Base-by-base conservation (phyloP, 805 yeast genomes). In the Saccharomycopsis fodiens region DNA sequence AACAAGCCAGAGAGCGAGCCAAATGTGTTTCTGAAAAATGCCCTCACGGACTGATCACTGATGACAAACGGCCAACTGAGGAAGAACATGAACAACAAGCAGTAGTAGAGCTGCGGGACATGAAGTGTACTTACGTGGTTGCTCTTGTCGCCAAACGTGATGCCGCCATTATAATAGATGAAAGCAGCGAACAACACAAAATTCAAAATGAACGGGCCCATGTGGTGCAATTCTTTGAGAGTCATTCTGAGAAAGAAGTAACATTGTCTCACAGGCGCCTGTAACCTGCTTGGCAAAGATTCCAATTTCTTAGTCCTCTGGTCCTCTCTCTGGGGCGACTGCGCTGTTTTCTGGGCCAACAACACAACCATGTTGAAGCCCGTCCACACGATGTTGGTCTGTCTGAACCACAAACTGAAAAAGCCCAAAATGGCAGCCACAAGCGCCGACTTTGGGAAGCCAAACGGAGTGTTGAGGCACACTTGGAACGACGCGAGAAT, bases 361-460 rank as follows among this genome's bases (percentile, higher is more conserved):
- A 77, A 65, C 1, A 77, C 60, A 0, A 76, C 71, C 43, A 77
- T 64, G 1, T 81, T 67, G 52, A 85, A 79, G 0, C 74, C 78
- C 12, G 78, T 71, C 98, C 98, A 93, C 0, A 88, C 68, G 29
- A 93, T 79, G 56, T 93, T 93, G 0, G 98, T 93, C 56, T 93
- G 98, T 52, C 98, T 74, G 59, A 93, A 82, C 58, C 74, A 64
- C 31, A 93, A 67, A 56, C 95, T 82, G 3, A 70, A 23, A 3
- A 78, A 70, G 0, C 85, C 85, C 21, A 80, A 53, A 3, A 73
- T 2, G 0, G 82, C 82, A 47, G 87, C 69, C 1, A 68, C 27
- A 4, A 49, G 43, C 6, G 68, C 52, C 17, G 63, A 60, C 2
- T 49, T 36, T 4, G 51, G 20, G 17, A 47, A 47, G 17, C 46